phyloP scores from a whole-genome alignment of 352 stramenopile species.

The Globisporangium barbulae region DNA sequence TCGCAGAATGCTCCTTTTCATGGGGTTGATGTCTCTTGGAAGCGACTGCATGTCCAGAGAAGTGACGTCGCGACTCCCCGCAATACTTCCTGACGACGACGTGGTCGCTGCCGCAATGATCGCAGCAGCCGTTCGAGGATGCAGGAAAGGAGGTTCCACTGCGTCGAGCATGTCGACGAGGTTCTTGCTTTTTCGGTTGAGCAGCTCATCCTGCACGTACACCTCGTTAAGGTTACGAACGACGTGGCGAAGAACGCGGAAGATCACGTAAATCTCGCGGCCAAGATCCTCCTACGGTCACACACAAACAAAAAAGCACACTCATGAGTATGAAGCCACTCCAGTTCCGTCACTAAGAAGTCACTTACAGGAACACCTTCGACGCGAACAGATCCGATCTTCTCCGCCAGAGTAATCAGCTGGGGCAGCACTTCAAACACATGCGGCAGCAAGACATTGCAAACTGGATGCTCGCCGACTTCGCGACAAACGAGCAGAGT shows the following conservation, averaged over 20 bases:
- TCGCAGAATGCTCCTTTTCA: constrained; percentile 41
- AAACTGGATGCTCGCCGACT: constrained; percentile 44
- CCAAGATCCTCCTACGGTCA: constrained; percentile 51
- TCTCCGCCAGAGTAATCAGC: constrained; percentile 53
- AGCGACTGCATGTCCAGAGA: neutral
- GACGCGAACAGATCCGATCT: constrained; percentile 56
- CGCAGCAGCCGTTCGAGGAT: constrained; percentile 51
- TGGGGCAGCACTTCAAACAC: constrained; percentile 59
- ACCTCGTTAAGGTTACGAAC: constrained; percentile 54
- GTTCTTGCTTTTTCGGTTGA: constrained; percentile 32
- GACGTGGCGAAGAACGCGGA: constrained; percentile 60
- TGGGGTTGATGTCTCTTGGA: constrained; percentile 6
- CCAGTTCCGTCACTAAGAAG: neutral
- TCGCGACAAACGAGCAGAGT: constrained; percentile 64
- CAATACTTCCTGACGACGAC: constrained; percentile 8
- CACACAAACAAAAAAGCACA: constrained; percentile 1
- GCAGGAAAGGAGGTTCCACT: constrained; percentile 63
- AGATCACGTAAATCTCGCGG: constrained; percentile 67
- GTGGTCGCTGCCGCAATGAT: constrained; percentile 43
- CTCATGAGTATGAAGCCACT: neutral
- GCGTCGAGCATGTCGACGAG: constrained; percentile 53
- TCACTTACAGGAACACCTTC: constrained; percentile 65
- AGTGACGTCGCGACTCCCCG: neutral
- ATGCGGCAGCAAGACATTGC: constrained; percentile 43
- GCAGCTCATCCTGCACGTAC: constrained; percentile 43